Conservation (phyloP, 768 basidiomycete species). For the Clathrus columnatus region DNA sequence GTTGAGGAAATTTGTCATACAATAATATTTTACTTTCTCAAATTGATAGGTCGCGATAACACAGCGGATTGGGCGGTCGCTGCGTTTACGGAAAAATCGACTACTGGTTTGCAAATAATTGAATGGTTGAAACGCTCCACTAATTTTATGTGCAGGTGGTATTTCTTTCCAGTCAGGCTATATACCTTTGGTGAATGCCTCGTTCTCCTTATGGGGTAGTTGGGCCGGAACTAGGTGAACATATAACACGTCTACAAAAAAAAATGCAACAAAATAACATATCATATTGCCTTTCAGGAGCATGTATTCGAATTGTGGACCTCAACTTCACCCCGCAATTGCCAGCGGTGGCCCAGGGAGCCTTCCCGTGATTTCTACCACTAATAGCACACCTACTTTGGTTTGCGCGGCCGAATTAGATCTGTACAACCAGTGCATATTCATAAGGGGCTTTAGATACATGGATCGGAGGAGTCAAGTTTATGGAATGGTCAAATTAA, state of each 20-base stretch:
- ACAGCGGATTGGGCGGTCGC: constrained; percentile 10
- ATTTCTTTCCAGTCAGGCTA: constrained; percentile 5
- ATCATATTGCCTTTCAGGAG: background rate
- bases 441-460: constrained; percentile 2
- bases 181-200: background rate
- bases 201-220: constrained; percentile 7
- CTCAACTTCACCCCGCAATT: background rate
- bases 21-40: background rate
- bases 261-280: background rate
- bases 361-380: background rate
- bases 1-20: background rate
- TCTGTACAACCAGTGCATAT: constrained; percentile 6
- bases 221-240: background rate
- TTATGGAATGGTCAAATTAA: background rate
- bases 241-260: no score
- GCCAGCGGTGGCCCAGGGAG: background rate
- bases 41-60: constrained; percentile 2
- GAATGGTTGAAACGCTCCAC: background rate
- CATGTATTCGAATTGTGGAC: constrained; percentile 4
- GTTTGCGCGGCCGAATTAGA: constrained; percentile 4
- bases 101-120: background rate
- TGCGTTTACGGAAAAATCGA: constrained; percentile 1
- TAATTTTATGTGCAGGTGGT: background rate
- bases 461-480: constrained; percentile 1
- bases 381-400: background rate